A percentile compares a stretch with the other conserved stretches of the same genome.
These are phyloP conservation scores for Vararia minispora DNA, from an alignment of 768 basidiomycete genomes.

Conservation along the genomic window DNA sequence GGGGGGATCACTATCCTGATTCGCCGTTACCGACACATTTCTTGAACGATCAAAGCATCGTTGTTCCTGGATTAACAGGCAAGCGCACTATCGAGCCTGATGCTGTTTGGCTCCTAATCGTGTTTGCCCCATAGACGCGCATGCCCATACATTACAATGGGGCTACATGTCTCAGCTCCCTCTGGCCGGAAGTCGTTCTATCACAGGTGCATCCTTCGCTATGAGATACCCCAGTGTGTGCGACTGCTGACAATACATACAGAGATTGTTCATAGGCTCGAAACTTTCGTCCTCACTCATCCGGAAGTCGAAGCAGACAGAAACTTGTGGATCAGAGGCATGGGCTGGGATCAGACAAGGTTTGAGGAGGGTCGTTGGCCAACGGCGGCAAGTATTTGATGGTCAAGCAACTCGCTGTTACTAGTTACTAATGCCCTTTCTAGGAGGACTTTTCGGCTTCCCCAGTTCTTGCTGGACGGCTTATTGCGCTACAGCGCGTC, in stretches of 20 bases:
- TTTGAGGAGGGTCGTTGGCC: conserved; percentile 50
- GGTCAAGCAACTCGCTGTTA: not conserved
- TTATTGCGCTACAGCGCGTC: conserved; percentile 64
- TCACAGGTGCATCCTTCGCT: conserved; percentile 34
- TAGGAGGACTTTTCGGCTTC: conserved; percentile 69
- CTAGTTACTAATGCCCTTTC: not conserved
- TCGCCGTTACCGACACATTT: conserved; percentile 16
- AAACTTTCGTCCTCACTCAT: conserved; percentile 43
- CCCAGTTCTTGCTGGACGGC: conserved; percentile 51
- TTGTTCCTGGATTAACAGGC: conserved; percentile 73
- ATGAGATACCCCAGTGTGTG: not conserved
- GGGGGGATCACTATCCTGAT: conserved; percentile 20
- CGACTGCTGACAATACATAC: not conserved
- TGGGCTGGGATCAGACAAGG: conserved; percentile 91
- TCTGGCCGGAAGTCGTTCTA: conserved; percentile 44
- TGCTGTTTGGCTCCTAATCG: not conserved
- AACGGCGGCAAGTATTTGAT: conserved; percentile 52
- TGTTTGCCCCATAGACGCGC: conserved; percentile 41
- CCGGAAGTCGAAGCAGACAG: conserved; percentile 44
- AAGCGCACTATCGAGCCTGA: conserved; percentile 4
- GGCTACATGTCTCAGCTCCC: conserved; percentile 62
- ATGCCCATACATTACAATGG: conserved; percentile 68
- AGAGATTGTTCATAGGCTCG: conserved; percentile 59
- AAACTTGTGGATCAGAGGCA: conserved; percentile 66
- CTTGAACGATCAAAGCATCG: conserved; percentile 25